Percentiles rank a stretch among this genome's conserved stretches.
These are phyloP conservation scores for Aspergillus chevalieri DNA, from an alignment of 2,329 filamentous ascomycete species.

Conservation along the genomic window DNA sequence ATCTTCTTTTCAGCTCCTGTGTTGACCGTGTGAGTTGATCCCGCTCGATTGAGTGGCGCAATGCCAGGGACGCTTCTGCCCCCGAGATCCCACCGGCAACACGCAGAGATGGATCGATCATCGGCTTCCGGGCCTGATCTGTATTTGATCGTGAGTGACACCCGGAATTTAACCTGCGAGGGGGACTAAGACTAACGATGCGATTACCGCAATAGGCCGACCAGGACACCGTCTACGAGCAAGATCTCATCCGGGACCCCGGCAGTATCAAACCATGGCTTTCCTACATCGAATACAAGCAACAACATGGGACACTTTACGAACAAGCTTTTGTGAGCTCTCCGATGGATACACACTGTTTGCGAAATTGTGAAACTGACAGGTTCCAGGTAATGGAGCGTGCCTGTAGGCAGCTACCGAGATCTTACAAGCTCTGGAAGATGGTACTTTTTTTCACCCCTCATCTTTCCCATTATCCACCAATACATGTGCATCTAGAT, in stretches of 20 bases:
- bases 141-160: slow-evolving; percentile 39
- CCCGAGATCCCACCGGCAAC: slow-evolving; percentile 39
- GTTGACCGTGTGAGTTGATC: slow-evolving; percentile 28
- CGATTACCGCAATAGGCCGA: slow-evolving; percentile 54
- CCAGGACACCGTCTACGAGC: slow-evolving; percentile 92
- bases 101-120: slow-evolving; percentile 39
- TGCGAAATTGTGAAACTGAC: slow-evolving; percentile 5
- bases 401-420: slow-evolving; percentile 79
- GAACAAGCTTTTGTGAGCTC: slow-evolving; percentile 70
- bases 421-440: slow-evolving; percentile 98
- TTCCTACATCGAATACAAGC: slow-evolving; percentile 85
- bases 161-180: slow-evolving; percentile 1
- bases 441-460: slow-evolving; percentile 51
- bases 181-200: slow-evolving; percentile 28
- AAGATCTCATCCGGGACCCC: slow-evolving; percentile 81
- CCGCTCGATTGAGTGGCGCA: slow-evolving; percentile 37
- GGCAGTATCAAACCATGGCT: slow-evolving; percentile 91
- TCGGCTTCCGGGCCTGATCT: slow-evolving; percentile 38
- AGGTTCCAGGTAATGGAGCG: slow-evolving; percentile 65
- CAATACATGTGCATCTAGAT: slow-evolving; percentile 3
- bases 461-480: slow-evolving; percentile 2
- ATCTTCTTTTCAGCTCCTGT: slow-evolving; percentile 16
- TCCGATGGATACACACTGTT: neutral
- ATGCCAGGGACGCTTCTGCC: slow-evolving; percentile 48
- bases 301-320: slow-evolving; percentile 72